Conservation (phyloP, 1,139 yeast species). For the Taphrina betulina region DNA sequence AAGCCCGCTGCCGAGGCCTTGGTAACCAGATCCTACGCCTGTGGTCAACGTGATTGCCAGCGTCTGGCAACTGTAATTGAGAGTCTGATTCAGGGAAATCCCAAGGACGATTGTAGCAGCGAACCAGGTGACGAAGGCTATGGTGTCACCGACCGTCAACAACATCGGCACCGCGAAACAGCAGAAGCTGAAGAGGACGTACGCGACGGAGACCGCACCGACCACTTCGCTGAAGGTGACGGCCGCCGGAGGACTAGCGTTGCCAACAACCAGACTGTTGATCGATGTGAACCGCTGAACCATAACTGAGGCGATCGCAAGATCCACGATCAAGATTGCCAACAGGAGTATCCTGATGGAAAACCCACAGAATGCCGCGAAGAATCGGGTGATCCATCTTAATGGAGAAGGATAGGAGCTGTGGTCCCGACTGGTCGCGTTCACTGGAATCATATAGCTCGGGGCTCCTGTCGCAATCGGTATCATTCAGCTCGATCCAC, state of each 20-base stretch:
- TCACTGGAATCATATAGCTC: no score
- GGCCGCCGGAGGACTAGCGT: constrained; percentile 18
- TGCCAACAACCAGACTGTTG: constrained; percentile 1
- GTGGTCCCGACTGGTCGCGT: no score
- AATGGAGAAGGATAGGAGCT: constrained; percentile 3
- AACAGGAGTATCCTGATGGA: constrained; percentile 1
- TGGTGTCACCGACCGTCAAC: constrained; percentile 15
- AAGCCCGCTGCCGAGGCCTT: background rate
- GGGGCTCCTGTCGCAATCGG: no score
- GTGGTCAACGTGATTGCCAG: constrained; percentile 13
- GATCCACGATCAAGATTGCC: constrained; percentile 8
- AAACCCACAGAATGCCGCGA: constrained; percentile 3
- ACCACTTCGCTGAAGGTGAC: constrained; percentile 22
- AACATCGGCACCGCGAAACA: constrained; percentile 15
- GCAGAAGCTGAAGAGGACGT: constrained; percentile 8
- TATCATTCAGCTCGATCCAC: no score
- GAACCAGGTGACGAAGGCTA: constrained; percentile 28
- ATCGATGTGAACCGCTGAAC: constrained; percentile 14
- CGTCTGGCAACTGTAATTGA: constrained; percentile 17
- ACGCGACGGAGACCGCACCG: constrained; percentile 12
- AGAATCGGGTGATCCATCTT: background rate
- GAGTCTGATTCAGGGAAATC: constrained; percentile 20
- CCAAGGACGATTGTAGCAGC: constrained; percentile 28
- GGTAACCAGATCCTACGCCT: background rate
- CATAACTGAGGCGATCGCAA: constrained; percentile 7